A percentile compares a stretch with the other conserved stretches of the same genome.
phyloP scores from a whole-genome alignment of 257 asterid genomes.

The Leonotis leonurus region DNA sequence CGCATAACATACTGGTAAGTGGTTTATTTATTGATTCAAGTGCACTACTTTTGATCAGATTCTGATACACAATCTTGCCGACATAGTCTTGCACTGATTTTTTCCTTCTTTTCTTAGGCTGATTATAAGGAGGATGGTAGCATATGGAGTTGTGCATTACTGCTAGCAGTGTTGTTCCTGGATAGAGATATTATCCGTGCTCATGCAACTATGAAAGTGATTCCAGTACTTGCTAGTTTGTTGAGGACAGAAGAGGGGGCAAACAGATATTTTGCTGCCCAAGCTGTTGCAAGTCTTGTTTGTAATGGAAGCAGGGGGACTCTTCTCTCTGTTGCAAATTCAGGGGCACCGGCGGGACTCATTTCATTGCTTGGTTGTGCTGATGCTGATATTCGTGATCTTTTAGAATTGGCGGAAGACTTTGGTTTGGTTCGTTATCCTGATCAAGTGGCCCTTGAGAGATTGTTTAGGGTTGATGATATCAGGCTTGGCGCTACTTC shows the following conservation, averaged over 20 bases:
- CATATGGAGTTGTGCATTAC: constrained; percentile 77
- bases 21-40: background rate
- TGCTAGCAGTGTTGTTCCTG: constrained; percentile 74
- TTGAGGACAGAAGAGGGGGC: constrained; percentile 83
- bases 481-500: constrained; percentile 95
- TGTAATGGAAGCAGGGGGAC: constrained; percentile 99
- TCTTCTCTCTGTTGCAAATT: constrained; percentile 94
- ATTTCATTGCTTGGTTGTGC: constrained; percentile 91
- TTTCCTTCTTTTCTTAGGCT: constrained; percentile 30
- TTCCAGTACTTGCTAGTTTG: constrained; percentile 78
- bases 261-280: constrained; percentile 92
- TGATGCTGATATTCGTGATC: constrained; percentile 70
- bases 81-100: constrained; percentile 3
- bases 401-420: constrained; percentile 76
- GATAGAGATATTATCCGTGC: constrained; percentile 85
- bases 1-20: constrained; percentile 66
- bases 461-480: constrained; percentile 95
- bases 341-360: constrained; percentile 92
- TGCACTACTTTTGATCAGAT: constrained; percentile 2
- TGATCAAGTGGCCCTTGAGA: constrained; percentile 90
- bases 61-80: background rate
- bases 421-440: constrained; percentile 77
- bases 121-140: constrained; percentile 82
- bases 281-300: constrained; percentile 89
- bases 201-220: constrained; percentile 74